phyloP scores from a whole-genome alignment of 208 protist genomes.

The Strigomonas culicis region DNA sequence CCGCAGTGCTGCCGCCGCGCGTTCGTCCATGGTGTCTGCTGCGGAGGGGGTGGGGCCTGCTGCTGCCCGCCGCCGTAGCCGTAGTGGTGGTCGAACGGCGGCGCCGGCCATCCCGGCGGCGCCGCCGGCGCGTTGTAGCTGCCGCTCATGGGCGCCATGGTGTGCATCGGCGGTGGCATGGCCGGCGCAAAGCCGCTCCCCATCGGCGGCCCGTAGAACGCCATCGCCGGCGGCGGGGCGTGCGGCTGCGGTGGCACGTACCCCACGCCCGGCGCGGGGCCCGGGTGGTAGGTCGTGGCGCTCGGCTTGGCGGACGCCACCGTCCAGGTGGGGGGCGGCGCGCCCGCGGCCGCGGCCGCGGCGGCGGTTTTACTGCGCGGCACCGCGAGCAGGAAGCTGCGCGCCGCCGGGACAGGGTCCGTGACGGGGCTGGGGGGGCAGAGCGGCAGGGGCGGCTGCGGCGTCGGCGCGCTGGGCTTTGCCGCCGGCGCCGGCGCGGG shows the following conservation, averaged over 20 bases:
- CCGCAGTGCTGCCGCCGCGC: no score
- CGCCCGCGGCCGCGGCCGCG: background rate
- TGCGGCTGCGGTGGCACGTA: background rate
- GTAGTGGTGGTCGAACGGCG: no score
- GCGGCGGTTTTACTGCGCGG: background rate
- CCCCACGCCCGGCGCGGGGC: background rate
- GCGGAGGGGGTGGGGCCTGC: no score
- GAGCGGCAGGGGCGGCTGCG: background rate
- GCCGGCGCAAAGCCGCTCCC: no score
- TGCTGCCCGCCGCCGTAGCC: no score
- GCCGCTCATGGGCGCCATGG: no score
- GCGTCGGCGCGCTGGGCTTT: background rate
- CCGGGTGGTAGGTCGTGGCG: background rate
- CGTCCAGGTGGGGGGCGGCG: background rate
- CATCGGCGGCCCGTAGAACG: no score
- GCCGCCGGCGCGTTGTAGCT: no score
- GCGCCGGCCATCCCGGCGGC: no score
- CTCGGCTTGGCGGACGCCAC: background rate
- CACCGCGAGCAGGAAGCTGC: background rate
- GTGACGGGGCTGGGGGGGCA: background rate
- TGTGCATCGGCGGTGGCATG: no score
- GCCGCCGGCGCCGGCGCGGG: background rate
- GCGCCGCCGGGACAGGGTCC: background rate
- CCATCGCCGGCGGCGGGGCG: no score
- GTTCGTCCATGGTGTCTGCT: no score